Conservation (phyloP, 176 grass and related monocot genomes). For the Phoenix dactylifera region DNA sequence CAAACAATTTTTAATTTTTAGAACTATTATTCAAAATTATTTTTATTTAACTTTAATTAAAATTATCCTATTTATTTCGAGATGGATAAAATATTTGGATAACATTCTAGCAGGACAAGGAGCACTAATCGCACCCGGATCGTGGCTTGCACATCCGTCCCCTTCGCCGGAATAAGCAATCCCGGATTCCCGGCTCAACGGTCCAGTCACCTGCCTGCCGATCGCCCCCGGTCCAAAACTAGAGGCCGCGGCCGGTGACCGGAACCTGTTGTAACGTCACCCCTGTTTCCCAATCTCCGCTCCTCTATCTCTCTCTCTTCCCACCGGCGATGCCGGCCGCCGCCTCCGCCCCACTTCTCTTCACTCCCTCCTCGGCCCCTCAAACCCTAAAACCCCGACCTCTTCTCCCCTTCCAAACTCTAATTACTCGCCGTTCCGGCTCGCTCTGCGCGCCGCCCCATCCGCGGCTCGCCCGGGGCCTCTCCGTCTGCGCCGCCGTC, state of each 20-base stretch:
- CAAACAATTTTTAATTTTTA: too few relatives aligned
- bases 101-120: too few relatives aligned
- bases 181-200: background rate
- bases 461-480: background rate
- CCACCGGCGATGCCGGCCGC: background rate
- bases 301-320: slow-evolving; percentile 23
- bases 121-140: too few relatives aligned
- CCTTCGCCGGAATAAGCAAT: slow-evolving; percentile 25
- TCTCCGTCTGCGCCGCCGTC: slow-evolving; percentile 43
- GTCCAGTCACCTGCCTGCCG: slow-evolving; percentile 5
- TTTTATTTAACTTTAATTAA: too few relatives aligned
- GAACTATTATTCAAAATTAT: too few relatives aligned
- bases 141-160: background rate
- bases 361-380: slow-evolving; percentile 23
- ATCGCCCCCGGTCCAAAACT: slow-evolving; percentile 22
- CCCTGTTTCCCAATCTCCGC: background rate
- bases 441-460: background rate
- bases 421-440: background rate
- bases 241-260: slow-evolving; percentile 27
- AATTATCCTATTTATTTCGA: too few relatives aligned
- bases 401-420: slow-evolving; percentile 6
- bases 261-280: slow-evolving; percentile 4
- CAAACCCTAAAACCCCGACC: slow-evolving; percentile 6
- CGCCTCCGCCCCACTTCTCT: slow-evolving; percentile 28
- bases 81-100: too few relatives aligned